Percentiles rank a stretch among this genome's conserved stretches.
phyloP scores from a whole-genome alignment of 257 asterid species.

The Gentiana straminea region DNA sequence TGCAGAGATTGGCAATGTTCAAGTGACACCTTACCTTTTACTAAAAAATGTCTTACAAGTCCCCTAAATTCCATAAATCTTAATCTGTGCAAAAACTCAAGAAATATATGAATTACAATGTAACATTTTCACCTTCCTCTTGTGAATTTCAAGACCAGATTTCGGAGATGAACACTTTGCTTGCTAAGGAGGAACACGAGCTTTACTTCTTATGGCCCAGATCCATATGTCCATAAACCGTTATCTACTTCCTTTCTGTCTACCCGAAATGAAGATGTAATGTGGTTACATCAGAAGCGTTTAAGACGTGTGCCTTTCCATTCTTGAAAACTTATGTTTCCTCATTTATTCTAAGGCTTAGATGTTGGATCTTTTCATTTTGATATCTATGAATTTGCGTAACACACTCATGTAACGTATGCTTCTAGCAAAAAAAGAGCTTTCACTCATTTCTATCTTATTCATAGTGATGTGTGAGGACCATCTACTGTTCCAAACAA shows the following conservation, averaged over 20 bases:
- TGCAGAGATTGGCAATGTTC: background rate
- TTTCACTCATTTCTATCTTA: background rate
- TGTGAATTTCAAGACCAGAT: constrained; percentile 1
- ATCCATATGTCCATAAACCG: too few relatives aligned
- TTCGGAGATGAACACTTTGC: background rate
- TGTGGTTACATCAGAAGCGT: background rate
- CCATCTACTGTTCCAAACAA: background rate
- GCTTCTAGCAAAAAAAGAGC: background rate
- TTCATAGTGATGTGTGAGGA: constrained; percentile 3
- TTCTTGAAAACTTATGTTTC: background rate
- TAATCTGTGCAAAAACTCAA: too few relatives aligned
- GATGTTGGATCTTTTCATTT: background rate
- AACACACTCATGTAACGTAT: background rate
- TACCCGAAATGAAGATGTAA: background rate
- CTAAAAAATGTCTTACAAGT: background rate
- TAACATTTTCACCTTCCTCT: background rate
- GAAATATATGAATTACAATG: background rate
- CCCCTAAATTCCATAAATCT: background rate
- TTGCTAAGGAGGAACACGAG: background rate
- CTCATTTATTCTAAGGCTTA: background rate
- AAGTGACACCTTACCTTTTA: background rate
- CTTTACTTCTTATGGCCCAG: background rate
- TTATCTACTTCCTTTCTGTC: background rate
- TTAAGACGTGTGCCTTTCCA: background rate
- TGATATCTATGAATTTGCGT: constrained; percentile 1